phyloP scores from a whole-genome alignment of 1,284 basidiomycete species.

The Leccinum pallidistipes region DNA sequence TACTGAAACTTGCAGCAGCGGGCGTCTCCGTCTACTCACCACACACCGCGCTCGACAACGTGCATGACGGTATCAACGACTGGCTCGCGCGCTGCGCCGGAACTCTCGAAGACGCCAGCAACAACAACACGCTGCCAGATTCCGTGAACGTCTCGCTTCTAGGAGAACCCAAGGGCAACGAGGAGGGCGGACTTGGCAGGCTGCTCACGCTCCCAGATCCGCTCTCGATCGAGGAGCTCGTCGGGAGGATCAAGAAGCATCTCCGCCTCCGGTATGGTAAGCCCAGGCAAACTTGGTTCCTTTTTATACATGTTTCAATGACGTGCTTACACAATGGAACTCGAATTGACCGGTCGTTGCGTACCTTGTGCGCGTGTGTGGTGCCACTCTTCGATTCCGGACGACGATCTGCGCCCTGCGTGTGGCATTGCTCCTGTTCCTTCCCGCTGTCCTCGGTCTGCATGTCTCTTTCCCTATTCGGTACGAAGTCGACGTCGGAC shows the following conservation, averaged over 20 bases:
- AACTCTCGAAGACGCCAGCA: slow-evolving; percentile 23
- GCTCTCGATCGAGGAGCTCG: slow-evolving; percentile 58
- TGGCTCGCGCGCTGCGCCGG: slow-evolving; percentile 62
- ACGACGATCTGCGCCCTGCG: slow-evolving; percentile 16
- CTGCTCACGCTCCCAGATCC: slow-evolving; percentile 60
- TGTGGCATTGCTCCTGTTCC: slow-evolving; percentile 8
- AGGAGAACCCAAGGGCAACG: slow-evolving; percentile 38
- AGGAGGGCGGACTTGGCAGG: slow-evolving; percentile 67
- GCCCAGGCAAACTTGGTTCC: slow-evolving; percentile 16
- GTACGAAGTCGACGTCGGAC: slow-evolving; percentile 74
- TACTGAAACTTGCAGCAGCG: slow-evolving; percentile 76
- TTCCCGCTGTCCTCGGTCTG: slow-evolving; percentile 4
- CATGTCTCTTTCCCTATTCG: slow-evolving; percentile 11
- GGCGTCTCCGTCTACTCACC: slow-evolving; percentile 89
- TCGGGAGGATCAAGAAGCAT: slow-evolving; percentile 66
- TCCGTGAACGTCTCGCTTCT: slow-evolving; percentile 38
- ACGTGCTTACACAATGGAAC: slow-evolving; percentile 9
- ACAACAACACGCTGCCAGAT: neutral
- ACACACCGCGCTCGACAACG: slow-evolving; percentile 84
- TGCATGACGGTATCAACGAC: slow-evolving; percentile 84
- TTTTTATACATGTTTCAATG: slow-evolving; percentile 14
- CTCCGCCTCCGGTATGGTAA: slow-evolving; percentile 65
- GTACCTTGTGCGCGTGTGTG: neutral
- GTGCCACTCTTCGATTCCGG: slow-evolving; percentile 12
- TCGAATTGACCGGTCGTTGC: neutral